Conservation (phyloP, 805 yeast species). For the Sugiyamaella marilandica region DNA sequence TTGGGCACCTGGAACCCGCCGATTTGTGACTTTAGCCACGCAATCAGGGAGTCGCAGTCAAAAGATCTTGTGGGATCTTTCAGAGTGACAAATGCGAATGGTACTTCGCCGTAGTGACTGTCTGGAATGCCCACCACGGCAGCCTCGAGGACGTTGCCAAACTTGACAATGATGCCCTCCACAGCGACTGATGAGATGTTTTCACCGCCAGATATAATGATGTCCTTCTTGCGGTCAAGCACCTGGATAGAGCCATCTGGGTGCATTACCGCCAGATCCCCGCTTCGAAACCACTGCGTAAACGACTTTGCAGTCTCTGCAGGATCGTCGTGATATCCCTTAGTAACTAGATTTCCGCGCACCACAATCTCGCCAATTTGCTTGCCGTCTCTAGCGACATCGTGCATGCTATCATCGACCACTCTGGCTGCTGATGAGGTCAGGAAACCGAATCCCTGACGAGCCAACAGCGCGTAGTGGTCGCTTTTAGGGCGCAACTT, state of each 20-base stretch:
- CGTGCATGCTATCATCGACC: slow-evolving; percentile 23
- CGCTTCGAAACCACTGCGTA: slow-evolving; percentile 32
- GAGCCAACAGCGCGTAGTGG: slow-evolving; percentile 27
- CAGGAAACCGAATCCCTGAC: slow-evolving; percentile 33
- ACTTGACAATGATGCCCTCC: slow-evolving; percentile 27
- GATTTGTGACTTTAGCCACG: slow-evolving; percentile 25
- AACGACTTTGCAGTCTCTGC: slow-evolving; percentile 32
- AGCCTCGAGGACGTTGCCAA: slow-evolving; percentile 29
- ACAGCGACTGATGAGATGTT: slow-evolving; percentile 35
- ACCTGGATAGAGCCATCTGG: slow-evolving; percentile 32
- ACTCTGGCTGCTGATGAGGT: slow-evolving; percentile 29
- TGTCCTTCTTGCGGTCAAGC: slow-evolving; percentile 35
- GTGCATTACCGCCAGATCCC: slow-evolving; percentile 35
- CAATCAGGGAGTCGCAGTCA: slow-evolving; percentile 19
- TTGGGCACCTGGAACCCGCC: slow-evolving; percentile 35
- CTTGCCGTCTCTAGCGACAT: slow-evolving; percentile 29
- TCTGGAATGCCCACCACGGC: slow-evolving; percentile 33
- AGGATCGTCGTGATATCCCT: slow-evolving; percentile 32
- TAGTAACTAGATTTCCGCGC: slow-evolving; percentile 32
- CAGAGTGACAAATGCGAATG: slow-evolving; percentile 30
- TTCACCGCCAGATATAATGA: slow-evolving; percentile 36
- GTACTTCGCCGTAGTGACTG: slow-evolving; percentile 33
- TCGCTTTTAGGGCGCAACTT: slow-evolving; percentile 25
- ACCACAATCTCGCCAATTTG: slow-evolving; percentile 34
- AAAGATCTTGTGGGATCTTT: slow-evolving; percentile 15